Percentiles rank a stretch among this genome's conserved stretches.
phyloP scores from a whole-genome alignment of 2,329 filamentous ascomycete species.

The Tolypocladium pustulatum region DNA sequence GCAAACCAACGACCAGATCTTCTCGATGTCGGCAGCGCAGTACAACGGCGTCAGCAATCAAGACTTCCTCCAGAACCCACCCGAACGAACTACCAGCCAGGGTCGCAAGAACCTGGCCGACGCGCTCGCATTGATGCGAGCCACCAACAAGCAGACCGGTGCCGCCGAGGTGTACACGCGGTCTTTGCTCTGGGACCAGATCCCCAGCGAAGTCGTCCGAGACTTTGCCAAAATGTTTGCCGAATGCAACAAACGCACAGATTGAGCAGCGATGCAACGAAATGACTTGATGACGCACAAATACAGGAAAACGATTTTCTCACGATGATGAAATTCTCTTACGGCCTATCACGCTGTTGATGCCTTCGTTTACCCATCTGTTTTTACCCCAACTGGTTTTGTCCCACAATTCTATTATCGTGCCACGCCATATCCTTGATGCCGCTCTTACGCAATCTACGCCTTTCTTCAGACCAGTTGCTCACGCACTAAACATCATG shows the following conservation, averaged over 20 bases:
- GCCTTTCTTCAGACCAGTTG: conserved; percentile 1
- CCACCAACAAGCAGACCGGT: conserved; percentile 52
- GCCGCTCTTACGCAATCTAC: not conserved
- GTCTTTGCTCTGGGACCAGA: conserved; percentile 87
- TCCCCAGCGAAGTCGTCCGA: conserved; percentile 81
- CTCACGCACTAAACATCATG: conserved; percentile 2
- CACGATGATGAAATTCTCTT: conserved; percentile 22
- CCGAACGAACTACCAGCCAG: conserved; percentile 45
- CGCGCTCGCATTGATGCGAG: conserved; percentile 68
- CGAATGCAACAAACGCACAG: conserved; percentile 50
- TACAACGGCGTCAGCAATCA: conserved; percentile 66
- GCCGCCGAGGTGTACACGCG: conserved; percentile 87
- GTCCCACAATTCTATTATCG: not conserved
- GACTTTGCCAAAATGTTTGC: conserved; percentile 89
- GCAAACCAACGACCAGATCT: conserved; percentile 80
- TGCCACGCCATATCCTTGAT: not conserved
- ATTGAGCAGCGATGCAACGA: conserved; percentile 33
- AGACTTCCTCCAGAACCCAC: conserved; percentile 54
- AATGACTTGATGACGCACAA: conserved; percentile 28
- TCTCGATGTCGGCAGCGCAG: conserved; percentile 74
- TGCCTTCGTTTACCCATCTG: conserved; percentile 11
- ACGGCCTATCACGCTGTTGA: conserved; percentile 19
- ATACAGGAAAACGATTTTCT: conserved; percentile 18
- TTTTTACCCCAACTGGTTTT: conserved; percentile 1
- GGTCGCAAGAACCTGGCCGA: conserved; percentile 69